Percentiles rank a stretch among this genome's conserved stretches.
Conservation (phyloP, 2,329 filamentous ascomycete genomes). For the Teratosphaeria nubilosa region DNA sequence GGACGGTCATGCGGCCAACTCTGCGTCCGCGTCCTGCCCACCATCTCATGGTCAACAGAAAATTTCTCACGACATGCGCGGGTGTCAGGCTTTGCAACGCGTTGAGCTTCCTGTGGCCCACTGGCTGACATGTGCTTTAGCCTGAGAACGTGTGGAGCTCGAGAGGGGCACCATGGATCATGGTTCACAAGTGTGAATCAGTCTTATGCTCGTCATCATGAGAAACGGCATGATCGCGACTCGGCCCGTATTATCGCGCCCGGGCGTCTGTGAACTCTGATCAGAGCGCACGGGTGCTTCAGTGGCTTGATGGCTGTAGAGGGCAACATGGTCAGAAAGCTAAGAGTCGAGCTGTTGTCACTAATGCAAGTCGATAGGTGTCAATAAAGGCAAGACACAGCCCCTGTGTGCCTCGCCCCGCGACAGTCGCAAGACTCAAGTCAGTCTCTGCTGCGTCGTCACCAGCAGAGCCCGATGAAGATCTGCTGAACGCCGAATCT, state of each 20-base stretch:
- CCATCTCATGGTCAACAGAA: neutral
- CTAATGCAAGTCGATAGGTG: neutral
- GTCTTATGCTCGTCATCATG: conserved; percentile 9
- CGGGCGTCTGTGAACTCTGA: conserved; percentile 5
- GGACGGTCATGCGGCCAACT: neutral
- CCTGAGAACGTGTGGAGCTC: neutral
- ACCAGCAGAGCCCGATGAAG: neutral
- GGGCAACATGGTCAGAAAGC: neutral
- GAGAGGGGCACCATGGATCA: conserved; percentile 3
- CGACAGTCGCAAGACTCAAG: neutral
- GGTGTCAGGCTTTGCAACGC: neutral
- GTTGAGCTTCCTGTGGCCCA: neutral
- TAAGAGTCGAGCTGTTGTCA: neutral
- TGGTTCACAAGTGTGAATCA: conserved; percentile 1
- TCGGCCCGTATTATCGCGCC: conserved; percentile 8
- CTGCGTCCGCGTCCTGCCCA: neutral
- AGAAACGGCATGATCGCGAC: conserved; percentile 1
- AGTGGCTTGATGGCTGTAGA: neutral
- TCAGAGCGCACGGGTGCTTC: neutral
- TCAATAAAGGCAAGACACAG: neutral
- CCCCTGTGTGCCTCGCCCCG: neutral
- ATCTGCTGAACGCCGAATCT: neutral
- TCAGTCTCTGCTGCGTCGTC: no score
- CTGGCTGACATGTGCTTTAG: neutral
- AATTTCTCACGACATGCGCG: neutral